Percentiles rank a stretch among this genome's conserved stretches.
Conservation (phyloP, 2,329 filamentous ascomycete genomes). For the Tricladium varicosporioides region DNA sequence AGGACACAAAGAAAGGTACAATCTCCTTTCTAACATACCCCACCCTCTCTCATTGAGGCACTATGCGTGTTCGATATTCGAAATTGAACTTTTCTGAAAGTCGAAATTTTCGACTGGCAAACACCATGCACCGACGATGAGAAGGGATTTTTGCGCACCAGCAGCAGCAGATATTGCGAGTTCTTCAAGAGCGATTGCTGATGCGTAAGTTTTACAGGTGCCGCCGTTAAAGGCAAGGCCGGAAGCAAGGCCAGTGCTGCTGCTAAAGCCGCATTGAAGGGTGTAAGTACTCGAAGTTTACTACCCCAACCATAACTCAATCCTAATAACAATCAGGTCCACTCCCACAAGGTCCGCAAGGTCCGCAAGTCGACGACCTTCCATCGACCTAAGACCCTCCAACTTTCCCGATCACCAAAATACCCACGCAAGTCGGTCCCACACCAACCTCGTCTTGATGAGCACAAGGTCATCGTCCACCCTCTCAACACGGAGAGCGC, state of each 20-base stretch:
- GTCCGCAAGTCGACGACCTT: conserved; percentile 90
- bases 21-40: conserved; percentile 24
- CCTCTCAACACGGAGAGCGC: conserved; percentile 99
- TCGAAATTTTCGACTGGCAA: conserved; percentile 14
- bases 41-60: conserved; percentile 10
- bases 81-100: conserved; percentile 20
- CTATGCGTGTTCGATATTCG: conserved; percentile 20
- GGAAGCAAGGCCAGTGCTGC: conserved; percentile 88
- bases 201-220: conserved; percentile 59
- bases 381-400: conserved; percentile 96
- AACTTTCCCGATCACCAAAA: conserved; percentile 86
- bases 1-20: conserved; percentile 37
- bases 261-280: conserved; percentile 93
- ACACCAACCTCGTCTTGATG: conserved; percentile 87
- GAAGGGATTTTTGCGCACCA: conserved; percentile 35
- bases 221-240: conserved; percentile 55
- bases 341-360: conserved; percentile 88
- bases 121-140: conserved; percentile 18
- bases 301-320: conserved; percentile 39
- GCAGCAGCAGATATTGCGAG: conserved; percentile 77
- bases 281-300: conserved; percentile 62
- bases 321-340: conserved; percentile 47
- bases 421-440: conserved; percentile 96
- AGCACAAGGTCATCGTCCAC: conserved; percentile 97
- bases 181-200: conserved; percentile 71